Conservation (phyloP, 768 basidiomycete genomes). For the Mycena latifolia region DNA sequence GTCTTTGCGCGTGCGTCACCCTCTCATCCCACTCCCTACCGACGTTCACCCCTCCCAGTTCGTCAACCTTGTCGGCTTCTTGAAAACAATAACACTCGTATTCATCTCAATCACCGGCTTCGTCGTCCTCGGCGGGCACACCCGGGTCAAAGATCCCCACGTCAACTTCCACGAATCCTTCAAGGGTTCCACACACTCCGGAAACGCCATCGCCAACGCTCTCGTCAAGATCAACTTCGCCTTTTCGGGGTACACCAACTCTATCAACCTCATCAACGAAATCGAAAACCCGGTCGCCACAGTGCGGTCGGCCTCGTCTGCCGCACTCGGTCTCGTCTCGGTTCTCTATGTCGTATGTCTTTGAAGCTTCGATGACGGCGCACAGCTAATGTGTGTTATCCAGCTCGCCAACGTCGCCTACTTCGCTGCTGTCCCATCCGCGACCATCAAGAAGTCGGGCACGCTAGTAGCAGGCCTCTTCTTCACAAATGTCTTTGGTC, state of each 20-base stretch:
- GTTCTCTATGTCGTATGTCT: too few species aligned
- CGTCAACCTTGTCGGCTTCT: constrained; percentile 49
- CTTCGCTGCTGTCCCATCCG: constrained; percentile 58
- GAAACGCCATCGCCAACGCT: constrained; percentile 57
- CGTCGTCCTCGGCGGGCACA: constrained; percentile 71
- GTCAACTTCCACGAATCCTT: constrained; percentile 71
- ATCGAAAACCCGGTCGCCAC: constrained; percentile 26
- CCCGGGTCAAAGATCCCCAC: constrained; percentile 66
- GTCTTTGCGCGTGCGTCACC: too few species aligned
- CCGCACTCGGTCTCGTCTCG: too few species aligned
- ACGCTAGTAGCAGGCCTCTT: constrained; percentile 63
- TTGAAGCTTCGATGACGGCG: too few species aligned
- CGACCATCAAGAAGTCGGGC: constrained; percentile 55
- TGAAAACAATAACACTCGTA: constrained; percentile 61
- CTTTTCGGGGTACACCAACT: constrained; percentile 50
- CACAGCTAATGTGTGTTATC: background rate
- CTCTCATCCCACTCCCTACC: too few species aligned
- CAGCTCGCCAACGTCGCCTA: constrained; percentile 57
- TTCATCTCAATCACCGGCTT: constrained; percentile 69
- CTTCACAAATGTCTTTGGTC: constrained; percentile 64
- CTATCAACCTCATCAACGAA: constrained; percentile 61
- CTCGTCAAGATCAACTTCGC: constrained; percentile 54
- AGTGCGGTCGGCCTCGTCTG: too few species aligned
- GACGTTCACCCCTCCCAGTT: constrained; percentile 17
- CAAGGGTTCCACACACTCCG: constrained; percentile 62